Evolutionary conservation across 176 grass and related monocot species (phyloP).

Genomic region (Oropetium thomaeum): DNA sequence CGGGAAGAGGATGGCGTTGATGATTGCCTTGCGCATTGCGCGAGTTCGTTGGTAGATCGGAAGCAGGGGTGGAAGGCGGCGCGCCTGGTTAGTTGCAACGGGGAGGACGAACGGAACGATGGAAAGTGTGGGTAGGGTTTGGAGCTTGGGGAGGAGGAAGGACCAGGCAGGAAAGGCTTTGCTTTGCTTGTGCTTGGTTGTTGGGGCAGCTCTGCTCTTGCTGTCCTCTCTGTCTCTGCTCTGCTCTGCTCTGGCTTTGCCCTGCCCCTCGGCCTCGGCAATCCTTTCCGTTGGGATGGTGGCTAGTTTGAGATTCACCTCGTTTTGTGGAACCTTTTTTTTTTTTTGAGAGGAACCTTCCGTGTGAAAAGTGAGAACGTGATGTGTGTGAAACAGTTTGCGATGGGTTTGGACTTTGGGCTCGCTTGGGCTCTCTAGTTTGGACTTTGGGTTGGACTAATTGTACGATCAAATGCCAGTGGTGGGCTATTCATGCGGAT

Average conservation of each 20-base stretch:
- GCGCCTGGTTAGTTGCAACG: not conserved
- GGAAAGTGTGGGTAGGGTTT: constrained; percentile 39
- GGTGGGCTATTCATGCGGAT: too few species aligned
- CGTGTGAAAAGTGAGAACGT: too few species aligned
- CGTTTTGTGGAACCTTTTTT: not conserved
- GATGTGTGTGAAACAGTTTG: too few species aligned
- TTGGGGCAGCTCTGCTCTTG: not conserved
- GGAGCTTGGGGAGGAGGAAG: constrained; percentile 15
- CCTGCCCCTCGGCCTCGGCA: not conserved
- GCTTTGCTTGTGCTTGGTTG: constrained; percentile 26
- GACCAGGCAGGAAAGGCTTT: not conserved
- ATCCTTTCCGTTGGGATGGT: constrained; percentile 28
- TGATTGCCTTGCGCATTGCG: constrained; percentile 38
- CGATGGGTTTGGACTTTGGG: not conserved
- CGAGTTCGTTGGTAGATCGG: not conserved
- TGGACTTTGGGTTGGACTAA: not conserved
- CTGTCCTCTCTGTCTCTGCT: not conserved
- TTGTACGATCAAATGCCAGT: too few species aligned
- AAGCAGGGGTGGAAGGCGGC: not conserved
- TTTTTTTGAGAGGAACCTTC: too few species aligned
- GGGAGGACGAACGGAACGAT: not conserved
- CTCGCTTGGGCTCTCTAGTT: not conserved
- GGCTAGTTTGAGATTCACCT: constrained; percentile 13
- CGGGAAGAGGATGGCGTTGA: constrained; percentile 46
- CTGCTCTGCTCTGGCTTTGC: not conserved